A percentile compares a stretch with the other conserved stretches of the same genome.
These are phyloP conservation scores for Clonostachys solani DNA, from an alignment of 2,329 filamentous ascomycete genomes.

Conservation along the genomic window DNA sequence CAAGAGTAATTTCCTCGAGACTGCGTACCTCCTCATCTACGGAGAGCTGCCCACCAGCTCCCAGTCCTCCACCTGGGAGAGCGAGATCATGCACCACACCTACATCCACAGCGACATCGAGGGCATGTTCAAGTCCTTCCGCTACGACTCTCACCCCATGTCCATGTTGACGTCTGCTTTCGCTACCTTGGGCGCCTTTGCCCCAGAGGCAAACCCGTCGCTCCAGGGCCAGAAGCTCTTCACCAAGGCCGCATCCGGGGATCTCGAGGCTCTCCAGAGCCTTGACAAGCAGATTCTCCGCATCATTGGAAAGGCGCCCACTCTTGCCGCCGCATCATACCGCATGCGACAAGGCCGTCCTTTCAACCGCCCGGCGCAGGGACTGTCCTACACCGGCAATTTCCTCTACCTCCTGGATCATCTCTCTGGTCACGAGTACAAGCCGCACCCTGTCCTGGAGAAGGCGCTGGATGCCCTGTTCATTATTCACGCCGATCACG, in stretches of 20 bases:
- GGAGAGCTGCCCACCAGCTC: constrained; percentile 39
- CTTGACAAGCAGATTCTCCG: constrained; percentile 49
- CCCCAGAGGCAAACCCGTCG: constrained; percentile 44
- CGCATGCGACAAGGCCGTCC: constrained; percentile 46
- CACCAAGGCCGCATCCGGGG: constrained; percentile 34
- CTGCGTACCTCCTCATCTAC: constrained; percentile 45
- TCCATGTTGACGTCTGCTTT: constrained; percentile 45
- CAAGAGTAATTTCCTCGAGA: constrained; percentile 44
- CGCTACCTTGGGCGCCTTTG: constrained; percentile 42
- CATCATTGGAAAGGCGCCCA: constrained; percentile 46
- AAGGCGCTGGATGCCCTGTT: constrained; percentile 48
- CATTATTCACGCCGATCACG: constrained; percentile 54
- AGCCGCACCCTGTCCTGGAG: constrained; percentile 43
- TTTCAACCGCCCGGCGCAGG: constrained; percentile 42
- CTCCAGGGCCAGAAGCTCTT: constrained; percentile 45
- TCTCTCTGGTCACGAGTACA: constrained; percentile 38
- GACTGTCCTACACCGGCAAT: constrained; percentile 49
- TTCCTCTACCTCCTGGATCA: constrained; percentile 50
- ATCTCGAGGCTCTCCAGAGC: constrained; percentile 31
- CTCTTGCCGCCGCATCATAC: constrained; percentile 44
- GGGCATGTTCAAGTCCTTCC: constrained; percentile 45
- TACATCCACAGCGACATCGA: constrained; percentile 44
- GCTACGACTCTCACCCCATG: constrained; percentile 48
- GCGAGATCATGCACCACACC: constrained; percentile 46
- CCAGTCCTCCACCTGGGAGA: constrained; percentile 34